Conservation (phyloP, 345 rosid genomes). For the Pugionium cornutum region DNA sequence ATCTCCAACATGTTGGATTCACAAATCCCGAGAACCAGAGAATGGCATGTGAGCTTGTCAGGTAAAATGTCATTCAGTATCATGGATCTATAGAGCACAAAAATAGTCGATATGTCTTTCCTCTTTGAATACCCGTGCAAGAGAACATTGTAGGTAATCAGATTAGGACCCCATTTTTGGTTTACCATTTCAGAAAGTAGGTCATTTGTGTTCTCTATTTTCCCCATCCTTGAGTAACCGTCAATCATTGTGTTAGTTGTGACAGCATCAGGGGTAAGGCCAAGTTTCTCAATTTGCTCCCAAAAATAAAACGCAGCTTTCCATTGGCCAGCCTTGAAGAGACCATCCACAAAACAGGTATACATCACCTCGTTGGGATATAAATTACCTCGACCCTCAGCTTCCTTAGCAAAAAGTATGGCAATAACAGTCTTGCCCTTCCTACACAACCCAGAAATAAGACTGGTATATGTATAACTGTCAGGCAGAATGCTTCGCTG, state of each 20-base stretch:
- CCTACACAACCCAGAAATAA: slow-evolving; percentile 68
- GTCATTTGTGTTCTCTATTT: slow-evolving; percentile 43
- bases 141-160: slow-evolving; percentile 72
- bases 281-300: slow-evolving; percentile 53
- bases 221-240: slow-evolving; percentile 69
- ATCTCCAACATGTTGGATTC: slow-evolving; percentile 58
- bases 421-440: slow-evolving; percentile 71
- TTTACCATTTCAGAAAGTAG: slow-evolving; percentile 50
- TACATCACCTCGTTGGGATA: slow-evolving; percentile 47
- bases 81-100: slow-evolving; percentile 53
- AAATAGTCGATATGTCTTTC: slow-evolving; percentile 52
- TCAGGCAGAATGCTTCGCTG: slow-evolving; percentile 57
- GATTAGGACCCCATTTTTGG: slow-evolving; percentile 47
- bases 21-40: slow-evolving; percentile 72
- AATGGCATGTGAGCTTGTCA: slow-evolving; percentile 64
- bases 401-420: slow-evolving; percentile 54
- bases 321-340: slow-evolving; percentile 71
- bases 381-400: slow-evolving; percentile 48
- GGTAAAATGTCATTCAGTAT: slow-evolving; percentile 49
- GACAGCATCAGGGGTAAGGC: slow-evolving; percentile 53
- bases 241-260: slow-evolving; percentile 57
- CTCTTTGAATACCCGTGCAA: slow-evolving; percentile 74
- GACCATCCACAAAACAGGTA: slow-evolving; percentile 68
- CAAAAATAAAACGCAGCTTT: slow-evolving; percentile 50
- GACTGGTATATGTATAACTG: slow-evolving; percentile 61